Conservation (phyloP, 495 filamentous ascomycete genomes). For the Penicillium maclennaniae region DNA sequence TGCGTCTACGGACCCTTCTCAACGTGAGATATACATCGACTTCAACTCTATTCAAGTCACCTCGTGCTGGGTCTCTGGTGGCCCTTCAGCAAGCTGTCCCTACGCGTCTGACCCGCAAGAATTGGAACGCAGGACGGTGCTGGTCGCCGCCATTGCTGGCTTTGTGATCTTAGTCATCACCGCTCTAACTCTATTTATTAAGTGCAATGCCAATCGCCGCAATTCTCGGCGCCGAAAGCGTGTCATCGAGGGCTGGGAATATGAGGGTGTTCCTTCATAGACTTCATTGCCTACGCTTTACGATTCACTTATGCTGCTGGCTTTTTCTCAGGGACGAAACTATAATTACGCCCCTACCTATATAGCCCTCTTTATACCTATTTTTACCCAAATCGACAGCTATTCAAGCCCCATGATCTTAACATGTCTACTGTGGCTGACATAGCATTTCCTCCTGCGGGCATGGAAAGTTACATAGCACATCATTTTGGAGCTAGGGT, state of each 20-base stretch:
- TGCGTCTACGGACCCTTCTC: constrained; percentile 17
- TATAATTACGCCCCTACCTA: too few species aligned
- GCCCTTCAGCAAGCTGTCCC: constrained; percentile 49
- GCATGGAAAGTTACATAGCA: too few species aligned
- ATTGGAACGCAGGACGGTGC: constrained; percentile 41
- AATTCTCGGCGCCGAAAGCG: constrained; percentile 48
- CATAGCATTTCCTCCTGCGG: too few species aligned
- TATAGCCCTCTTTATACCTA: too few species aligned
- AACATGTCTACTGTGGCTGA: too few species aligned
- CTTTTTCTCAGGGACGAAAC: neutral
- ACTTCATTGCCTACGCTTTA: neutral
- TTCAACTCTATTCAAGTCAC: constrained; percentile 54
- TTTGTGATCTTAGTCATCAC: constrained; percentile 57
- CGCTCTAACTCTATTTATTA: constrained; percentile 59
- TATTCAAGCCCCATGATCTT: too few species aligned
- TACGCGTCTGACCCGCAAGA: constrained; percentile 41
- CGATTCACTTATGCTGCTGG: neutral
- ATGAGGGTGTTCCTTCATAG: constrained; percentile 62
- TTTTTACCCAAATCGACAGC: too few species aligned
- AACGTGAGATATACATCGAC: constrained; percentile 50
- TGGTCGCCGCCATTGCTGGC: constrained; percentile 57
- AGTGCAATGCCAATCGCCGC: constrained; percentile 57
- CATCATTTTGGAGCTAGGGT: too few species aligned
- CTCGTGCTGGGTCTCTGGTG: constrained; percentile 57
- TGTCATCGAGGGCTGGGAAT: constrained; percentile 57